phyloP scores from a whole-genome alignment of 2,329 filamentous ascomycete species.

The Fusarium cyanostomum region DNA sequence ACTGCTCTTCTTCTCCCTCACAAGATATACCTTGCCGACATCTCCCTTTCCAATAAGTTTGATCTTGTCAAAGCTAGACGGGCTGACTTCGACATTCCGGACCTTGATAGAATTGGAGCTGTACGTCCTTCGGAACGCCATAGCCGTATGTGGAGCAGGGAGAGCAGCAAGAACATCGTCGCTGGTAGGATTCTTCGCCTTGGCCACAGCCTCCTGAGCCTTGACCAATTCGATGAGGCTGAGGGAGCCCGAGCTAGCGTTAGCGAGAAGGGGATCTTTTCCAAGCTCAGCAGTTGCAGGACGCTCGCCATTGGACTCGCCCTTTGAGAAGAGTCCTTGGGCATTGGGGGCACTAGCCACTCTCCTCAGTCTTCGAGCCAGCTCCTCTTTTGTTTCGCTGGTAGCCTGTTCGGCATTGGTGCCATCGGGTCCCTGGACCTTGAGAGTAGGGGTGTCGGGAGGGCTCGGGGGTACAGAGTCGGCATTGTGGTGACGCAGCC shows the following conservation, averaged over 20 bases:
- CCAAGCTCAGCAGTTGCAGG: slow-evolving; percentile 87
- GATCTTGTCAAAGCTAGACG: slow-evolving; percentile 98
- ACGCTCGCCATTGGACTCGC: slow-evolving; percentile 66
- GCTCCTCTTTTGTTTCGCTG: slow-evolving; percentile 87
- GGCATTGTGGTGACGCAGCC: slow-evolving; percentile 93
- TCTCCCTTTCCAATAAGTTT: slow-evolving; percentile 99
- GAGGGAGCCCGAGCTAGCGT: slow-evolving; percentile 56
- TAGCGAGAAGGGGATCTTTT: slow-evolving; percentile 76
- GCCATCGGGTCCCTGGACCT: slow-evolving; percentile 74
- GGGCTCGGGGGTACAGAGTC: slow-evolving; percentile 92
- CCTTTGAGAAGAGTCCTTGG: slow-evolving; percentile 82
- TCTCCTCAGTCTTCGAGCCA: slow-evolving; percentile 89
- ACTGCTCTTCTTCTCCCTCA: slow-evolving; percentile 96
- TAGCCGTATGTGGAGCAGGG: slow-evolving; percentile 71
- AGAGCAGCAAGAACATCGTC: slow-evolving; percentile 68
- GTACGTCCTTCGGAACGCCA: slow-evolving; percentile 92
- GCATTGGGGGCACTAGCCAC: slow-evolving; percentile 98
- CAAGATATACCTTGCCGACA: slow-evolving; percentile 97
- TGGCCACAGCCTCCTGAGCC: slow-evolving; percentile 31
- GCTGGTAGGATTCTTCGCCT: slow-evolving; percentile 54
- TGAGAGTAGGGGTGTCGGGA: slow-evolving; percentile 85
- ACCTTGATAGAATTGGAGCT: slow-evolving; percentile 99
- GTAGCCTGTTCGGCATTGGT: slow-evolving; percentile 73
- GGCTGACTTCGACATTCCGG: slow-evolving; percentile 93
- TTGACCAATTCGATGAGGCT: slow-evolving; percentile 50